These are phyloP conservation scores for Alternaria longipes DNA, from an alignment of 2,329 filamentous ascomycete species.

Conservation along the genomic window DNA sequence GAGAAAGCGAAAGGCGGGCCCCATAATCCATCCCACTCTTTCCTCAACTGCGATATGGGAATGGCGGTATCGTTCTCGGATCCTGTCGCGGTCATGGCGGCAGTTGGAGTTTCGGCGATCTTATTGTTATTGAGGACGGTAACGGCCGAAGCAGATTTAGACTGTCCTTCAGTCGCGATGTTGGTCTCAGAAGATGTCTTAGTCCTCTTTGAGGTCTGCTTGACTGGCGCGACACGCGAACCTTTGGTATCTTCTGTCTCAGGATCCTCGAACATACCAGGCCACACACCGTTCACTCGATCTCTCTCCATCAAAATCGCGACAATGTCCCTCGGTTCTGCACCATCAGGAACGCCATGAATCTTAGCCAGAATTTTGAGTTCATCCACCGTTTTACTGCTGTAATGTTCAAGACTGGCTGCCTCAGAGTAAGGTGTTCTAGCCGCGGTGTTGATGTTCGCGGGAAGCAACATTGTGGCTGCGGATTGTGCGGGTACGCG, in stretches of 20 bases:
- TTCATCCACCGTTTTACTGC: background rate
- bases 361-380: background rate
- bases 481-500: background rate
- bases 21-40: constrained; percentile 1
- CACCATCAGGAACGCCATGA: background rate
- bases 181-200: background rate
- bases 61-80: background rate
- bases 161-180: background rate
- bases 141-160: background rate
- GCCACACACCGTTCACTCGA: background rate
- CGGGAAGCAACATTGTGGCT: background rate
- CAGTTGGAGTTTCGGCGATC: background rate
- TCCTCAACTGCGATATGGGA: background rate
- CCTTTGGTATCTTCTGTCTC: background rate
- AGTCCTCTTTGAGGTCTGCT: background rate
- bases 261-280: background rate
- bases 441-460: background rate
- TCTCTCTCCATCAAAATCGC: background rate
- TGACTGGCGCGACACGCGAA: background rate
- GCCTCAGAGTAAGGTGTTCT: background rate
- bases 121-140: background rate
- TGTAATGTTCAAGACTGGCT: background rate
- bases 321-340: background rate
- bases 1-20: background rate
- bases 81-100: background rate